Percentiles rank a stretch among this genome's conserved stretches.
phyloP scores from a whole-genome alignment of 768 basidiomycete species.

The Harrya chromipes region DNA sequence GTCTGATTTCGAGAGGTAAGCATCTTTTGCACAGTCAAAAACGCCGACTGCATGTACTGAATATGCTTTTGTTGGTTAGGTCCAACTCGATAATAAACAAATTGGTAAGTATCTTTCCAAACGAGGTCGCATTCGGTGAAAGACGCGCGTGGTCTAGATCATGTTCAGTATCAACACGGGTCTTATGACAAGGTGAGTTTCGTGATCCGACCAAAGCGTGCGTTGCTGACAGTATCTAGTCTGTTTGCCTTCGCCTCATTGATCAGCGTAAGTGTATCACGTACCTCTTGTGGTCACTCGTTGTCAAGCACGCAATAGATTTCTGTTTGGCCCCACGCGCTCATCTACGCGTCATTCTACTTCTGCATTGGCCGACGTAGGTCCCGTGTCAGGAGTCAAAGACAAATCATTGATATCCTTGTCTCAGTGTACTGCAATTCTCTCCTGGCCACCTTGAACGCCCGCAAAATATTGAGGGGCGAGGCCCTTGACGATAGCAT shows the following conservation, averaged over 20 bases:
- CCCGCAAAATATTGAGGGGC: conserved; percentile 44
- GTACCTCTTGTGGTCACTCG: background rate
- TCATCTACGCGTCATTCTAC: conserved; percentile 59
- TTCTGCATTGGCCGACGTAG: conserved; percentile 57
- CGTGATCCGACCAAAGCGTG: background rate
- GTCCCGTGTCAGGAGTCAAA: conserved; percentile 19
- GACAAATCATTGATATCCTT: background rate
- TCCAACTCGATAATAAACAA: conserved; percentile 53
- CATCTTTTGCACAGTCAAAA: background rate
- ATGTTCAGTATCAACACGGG: conserved; percentile 50
- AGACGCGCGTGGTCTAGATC: conserved; percentile 32
- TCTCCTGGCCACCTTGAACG: conserved; percentile 59
- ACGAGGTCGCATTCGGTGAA: background rate
- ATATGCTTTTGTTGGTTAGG: conserved; percentile 1
- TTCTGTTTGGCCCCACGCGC: conserved; percentile 42
- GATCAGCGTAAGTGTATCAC: conserved; percentile 37
- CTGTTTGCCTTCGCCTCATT: conserved; percentile 55
- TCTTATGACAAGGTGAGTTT: conserved; percentile 30
- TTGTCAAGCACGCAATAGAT: conserved; percentile 35
- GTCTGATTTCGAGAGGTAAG: conserved; percentile 48
- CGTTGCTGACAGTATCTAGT: conserved; percentile 23
- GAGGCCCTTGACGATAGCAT: conserved; percentile 6
- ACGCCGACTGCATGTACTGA: background rate
- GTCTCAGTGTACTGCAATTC: conserved; percentile 55
- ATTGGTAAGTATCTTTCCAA: conserved; percentile 23